Evolutionary conservation across 2,329 filamentous ascomycete species (phyloP), one percentile per base, ranked within the genome.

Genomic region (Fusarium xyrophilum): DNA sequence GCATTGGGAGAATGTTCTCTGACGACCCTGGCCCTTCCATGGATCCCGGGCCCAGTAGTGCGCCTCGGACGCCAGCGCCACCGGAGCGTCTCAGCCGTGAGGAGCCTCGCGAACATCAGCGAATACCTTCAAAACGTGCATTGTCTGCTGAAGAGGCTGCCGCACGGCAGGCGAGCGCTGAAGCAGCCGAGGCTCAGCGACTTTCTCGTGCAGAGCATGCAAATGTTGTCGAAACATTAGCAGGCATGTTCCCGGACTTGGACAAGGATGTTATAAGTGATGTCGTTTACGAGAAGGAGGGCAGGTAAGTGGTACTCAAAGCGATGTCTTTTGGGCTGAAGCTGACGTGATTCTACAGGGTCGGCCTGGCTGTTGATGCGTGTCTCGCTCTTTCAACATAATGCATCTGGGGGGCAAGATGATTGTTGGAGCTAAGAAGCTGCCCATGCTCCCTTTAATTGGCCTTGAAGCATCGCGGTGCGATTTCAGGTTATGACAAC

Each of bases 181-280:
- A 98, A 78, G 88, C 88, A 10, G 95, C 95, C 13, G 92, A 99
- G 77, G 95, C 95, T 11, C 88, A 93, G 69, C 85, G 91, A 19
- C 88, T 98, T 63, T 89, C 96, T 71, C 85, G 89, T 36, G 90
- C 91, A 57, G 96, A 99, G 82, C 94, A 98, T 79, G 85, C 88
- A 56, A 95, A 93, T 73, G 89, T 99, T 11, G 95, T 98, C 5
- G 96, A 98, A 80, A 98, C 96, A 36, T 82, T 99, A 60, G 90
- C 93, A 48, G 91, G 93, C 73, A 99, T 99, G 96, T 99, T 99
- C 78, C 96, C 96, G 2, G 93, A 96, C 76, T 83, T 99, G 52
- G 96, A 99, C 78, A 88, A 89, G 74, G 96, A 99, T 50, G 87
- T 99, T 38, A 98, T 99, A 76, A 94, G 94, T 74, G 96, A 99